Base-by-base conservation (phyloP, 148 eudicot species). In the Polygonum aviculare region DNA sequence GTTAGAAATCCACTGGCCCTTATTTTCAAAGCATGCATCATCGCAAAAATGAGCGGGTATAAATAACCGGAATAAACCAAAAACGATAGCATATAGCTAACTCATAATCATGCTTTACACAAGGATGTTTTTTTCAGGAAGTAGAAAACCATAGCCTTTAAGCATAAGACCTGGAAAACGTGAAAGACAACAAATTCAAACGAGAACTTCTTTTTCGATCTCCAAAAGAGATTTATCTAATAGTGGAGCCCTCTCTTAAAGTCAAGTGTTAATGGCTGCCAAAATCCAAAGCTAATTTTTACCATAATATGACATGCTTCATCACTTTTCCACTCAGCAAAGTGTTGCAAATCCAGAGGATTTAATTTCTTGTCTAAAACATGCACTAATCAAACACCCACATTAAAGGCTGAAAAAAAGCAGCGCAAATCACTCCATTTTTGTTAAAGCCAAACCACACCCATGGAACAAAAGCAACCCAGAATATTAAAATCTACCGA, bases 341-440 rank as follows among this genome's bases (percentile, higher is more conserved):
- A 65, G 71, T 65, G 71, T 10, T 65, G 9, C 71, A 67, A 67
- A 67, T 67, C 41, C 45, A 67, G 7, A 7, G 21, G 18, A 35
- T 44, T 67, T 38, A 14, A 35, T 44, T 67, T 38, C 0, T 36
- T 38, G 72, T 18, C 72, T 3, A 67, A 67, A 67, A 67, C 44
- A 67, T 67, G 72, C 44, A 67, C 19, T n/a, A 26, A 67, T 7
- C 45, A 67, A 67, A 67, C 44, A 15, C 44, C 72, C 36, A 60
- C n/a, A 54, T 51, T 15, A 51, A 57, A 57, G 71, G 71, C 71
- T 67, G 15, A 19, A 35, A 36, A 38, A 67, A 36, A 65, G 41
- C 44, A 67, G 44, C 72, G 72, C 44, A 35, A 67, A 67, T 67
- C 72, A 36, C 72, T 67, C 72, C 72, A 67, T 35, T 38, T 36